These are phyloP conservation scores for Candida hungchunana DNA, from an alignment of 805 yeast genomes.

Conservation along the genomic window DNA sequence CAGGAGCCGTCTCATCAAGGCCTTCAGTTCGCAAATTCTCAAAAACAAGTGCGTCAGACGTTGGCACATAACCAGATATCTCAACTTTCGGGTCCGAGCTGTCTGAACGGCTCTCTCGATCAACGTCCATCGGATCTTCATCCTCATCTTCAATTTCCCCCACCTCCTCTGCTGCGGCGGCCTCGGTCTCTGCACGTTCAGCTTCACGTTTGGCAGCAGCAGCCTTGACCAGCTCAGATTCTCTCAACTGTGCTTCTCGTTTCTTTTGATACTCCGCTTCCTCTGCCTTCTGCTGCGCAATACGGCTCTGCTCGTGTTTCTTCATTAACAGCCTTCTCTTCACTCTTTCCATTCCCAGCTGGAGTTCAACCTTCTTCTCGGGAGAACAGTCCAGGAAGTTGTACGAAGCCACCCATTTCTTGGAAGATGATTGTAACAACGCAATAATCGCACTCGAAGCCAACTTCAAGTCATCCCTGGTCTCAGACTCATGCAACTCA, in stretches of 20 bases:
- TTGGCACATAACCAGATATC: no score
- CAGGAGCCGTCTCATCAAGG: no score
- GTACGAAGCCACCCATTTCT: conserved; percentile 32
- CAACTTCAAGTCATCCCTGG: conserved; percentile 74
- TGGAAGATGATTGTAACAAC: conserved; percentile 52
- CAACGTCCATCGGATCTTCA: not conserved
- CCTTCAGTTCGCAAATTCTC: no score
- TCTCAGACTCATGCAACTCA: conserved; percentile 46
- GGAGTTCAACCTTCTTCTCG: conserved; percentile 34
- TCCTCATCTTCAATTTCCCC: not conserved
- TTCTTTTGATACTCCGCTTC: conserved; percentile 7
- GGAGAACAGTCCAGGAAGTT: conserved; percentile 38
- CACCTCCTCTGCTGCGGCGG: not conserved
- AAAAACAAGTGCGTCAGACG: no score
- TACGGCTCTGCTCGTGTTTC: conserved; percentile 16
- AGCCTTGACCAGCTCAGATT: conserved; percentile 2
- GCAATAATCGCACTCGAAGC: conserved; percentile 73
- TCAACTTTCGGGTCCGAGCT: no score
- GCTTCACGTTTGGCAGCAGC: conserved; percentile 3
- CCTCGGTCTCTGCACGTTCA: not conserved
- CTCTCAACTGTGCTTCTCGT: conserved; percentile 5
- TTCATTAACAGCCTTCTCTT: conserved; percentile 14
- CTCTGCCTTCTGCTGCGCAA: conserved; percentile 9
- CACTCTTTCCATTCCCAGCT: conserved; percentile 8
- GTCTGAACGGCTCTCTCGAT: not conserved